Percentiles rank a stretch among this genome's conserved stretches.
phyloP scores from a whole-genome alignment of 768 basidiomycete genomes.

The Amanita polypyramis region DNA sequence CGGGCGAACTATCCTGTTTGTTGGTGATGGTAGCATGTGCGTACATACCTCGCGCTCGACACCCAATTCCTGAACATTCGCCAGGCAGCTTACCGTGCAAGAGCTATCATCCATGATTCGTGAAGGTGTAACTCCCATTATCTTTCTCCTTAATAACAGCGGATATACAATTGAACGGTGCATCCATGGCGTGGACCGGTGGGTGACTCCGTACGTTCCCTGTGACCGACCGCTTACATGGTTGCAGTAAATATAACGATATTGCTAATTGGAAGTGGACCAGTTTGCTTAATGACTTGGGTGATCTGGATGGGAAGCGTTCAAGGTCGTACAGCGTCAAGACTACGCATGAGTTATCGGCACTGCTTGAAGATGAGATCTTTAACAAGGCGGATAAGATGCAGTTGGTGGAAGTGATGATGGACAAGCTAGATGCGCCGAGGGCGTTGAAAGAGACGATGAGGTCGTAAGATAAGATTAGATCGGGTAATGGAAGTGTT shows the following conservation, averaged over 20 bases:
- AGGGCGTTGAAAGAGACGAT: slow-evolving; percentile 45
- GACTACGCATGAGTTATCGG: slow-evolving; percentile 56
- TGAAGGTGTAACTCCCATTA: slow-evolving; percentile 63
- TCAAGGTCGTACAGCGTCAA: slow-evolving; percentile 57
- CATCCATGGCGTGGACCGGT: slow-evolving; percentile 56
- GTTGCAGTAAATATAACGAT: slow-evolving; percentile 71
- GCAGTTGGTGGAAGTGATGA: slow-evolving; percentile 73
- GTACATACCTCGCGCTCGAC: slow-evolving; percentile 18
- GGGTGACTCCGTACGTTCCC: slow-evolving; percentile 2
- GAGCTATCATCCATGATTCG: slow-evolving; percentile 80
- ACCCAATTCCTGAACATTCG: slow-evolving; percentile 3
- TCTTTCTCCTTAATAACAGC: slow-evolving; percentile 73
- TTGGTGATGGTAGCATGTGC: slow-evolving; percentile 77
- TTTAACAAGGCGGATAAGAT: slow-evolving; percentile 60
- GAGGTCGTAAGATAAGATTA: slow-evolving; percentile 27
- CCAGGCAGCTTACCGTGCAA: slow-evolving; percentile 69
- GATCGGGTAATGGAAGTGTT: slow-evolving; percentile 11
- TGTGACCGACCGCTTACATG: not conserved
- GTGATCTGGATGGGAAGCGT: slow-evolving; percentile 36
- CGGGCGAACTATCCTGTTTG: slow-evolving; percentile 69
- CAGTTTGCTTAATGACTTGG: slow-evolving; percentile 47
- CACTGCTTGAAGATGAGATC: slow-evolving; percentile 48
- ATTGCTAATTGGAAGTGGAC: slow-evolving; percentile 76
- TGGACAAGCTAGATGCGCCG: slow-evolving; percentile 68
- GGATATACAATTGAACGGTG: slow-evolving; percentile 85